These are phyloP conservation scores for Lipomyces anomalus DNA, from an alignment of 805 yeast genomes.

Conservation along the genomic window DNA sequence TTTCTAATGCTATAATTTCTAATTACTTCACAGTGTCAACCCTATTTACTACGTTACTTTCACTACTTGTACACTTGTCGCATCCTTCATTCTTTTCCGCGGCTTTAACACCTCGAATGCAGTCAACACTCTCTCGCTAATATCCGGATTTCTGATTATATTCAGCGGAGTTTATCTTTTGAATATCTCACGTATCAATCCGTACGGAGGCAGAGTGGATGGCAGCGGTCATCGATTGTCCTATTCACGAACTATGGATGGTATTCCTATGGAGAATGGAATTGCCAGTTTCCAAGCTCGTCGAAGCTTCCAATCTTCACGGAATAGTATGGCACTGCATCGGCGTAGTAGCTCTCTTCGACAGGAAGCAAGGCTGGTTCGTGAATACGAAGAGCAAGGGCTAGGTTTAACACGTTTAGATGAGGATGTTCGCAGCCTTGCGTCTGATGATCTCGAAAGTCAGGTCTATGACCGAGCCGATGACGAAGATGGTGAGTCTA, in stretches of 20 bases:
- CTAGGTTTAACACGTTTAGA: constrained; percentile 34
- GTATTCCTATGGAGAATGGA: constrained; percentile 78
- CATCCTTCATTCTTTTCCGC: constrained; percentile 77
- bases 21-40: constrained; percentile 46
- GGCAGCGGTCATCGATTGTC: constrained; percentile 27
- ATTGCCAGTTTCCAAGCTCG: constrained; percentile 73
- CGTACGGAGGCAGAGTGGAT: constrained; percentile 32
- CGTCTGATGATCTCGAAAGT: constrained; percentile 2
- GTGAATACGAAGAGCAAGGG: constrained; percentile 32
- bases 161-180: constrained; percentile 81
- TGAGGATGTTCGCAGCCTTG: constrained; percentile 24
- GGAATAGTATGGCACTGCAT: constrained; percentile 35
- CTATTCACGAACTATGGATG: constrained; percentile 45
- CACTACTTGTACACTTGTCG: constrained; percentile 79
- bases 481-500: constrained; percentile 2
- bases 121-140: constrained; percentile 70
- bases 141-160: constrained; percentile 80
- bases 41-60: constrained; percentile 87
- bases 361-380: constrained; percentile 28
- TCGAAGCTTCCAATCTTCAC: constrained; percentile 60
- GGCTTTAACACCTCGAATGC: constrained; percentile 82
- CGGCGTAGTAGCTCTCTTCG: constrained; percentile 30
- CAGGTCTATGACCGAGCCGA: constrained; percentile 7
- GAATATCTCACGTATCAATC: constrained; percentile 59
- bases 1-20: background rate